Evolutionary conservation across 257 asterid species (phyloP), one percentile per base, ranked within the genome.

Genomic region (Anisodus acutangulus): DNA sequence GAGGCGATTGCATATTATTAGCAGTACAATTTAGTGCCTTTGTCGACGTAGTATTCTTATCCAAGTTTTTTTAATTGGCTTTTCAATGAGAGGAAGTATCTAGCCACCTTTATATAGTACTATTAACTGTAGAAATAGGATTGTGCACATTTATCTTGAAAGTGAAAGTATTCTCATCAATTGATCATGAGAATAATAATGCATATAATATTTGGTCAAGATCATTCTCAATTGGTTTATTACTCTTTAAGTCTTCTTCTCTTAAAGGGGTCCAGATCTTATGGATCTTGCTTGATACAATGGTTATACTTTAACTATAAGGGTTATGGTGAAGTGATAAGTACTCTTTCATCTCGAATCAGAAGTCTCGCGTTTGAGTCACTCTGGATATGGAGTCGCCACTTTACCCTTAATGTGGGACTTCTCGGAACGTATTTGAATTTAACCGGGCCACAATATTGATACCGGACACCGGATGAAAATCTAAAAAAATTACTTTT

Each of bases 271-370:
- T 76, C 81, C 81, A 76, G 16, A 53, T 78, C 82, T 78, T 31
- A 78, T 78, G 82, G 82, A 78, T 78, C 82, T 78, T 31, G 82
- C 41, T 78, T 78, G 47, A 7, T 53, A 31, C 49, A 51, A 26
- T 78, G 3, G 0, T 53, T 31, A 22, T 22, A 22, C 26, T 22
- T 22, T 22, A 22, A 22, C 26, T 22, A 22, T 22, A 22, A 22
- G 26, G 26, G 26, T 22, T 22, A 22, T 22, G 0, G 26, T 22
- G 26, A 22, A 22, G 26, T 22, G 26, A 22, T 22, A 22, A 22
- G 26, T 22, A 22, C 26, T 22, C 26, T 22, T 22, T 22, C 26
- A 22, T 22, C 26, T 22, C 26, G 26, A 22, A 22, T 22, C 26
- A 22, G 26, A 22, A 0, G 26, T 22, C 26, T 22, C 0, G 26